A percentile compares a stretch with the other conserved stretches of the same genome.
Evolutionary conservation across 805 yeast genomes (phyloP).

Genomic region (Zygosaccharomyces lentus): DNA sequence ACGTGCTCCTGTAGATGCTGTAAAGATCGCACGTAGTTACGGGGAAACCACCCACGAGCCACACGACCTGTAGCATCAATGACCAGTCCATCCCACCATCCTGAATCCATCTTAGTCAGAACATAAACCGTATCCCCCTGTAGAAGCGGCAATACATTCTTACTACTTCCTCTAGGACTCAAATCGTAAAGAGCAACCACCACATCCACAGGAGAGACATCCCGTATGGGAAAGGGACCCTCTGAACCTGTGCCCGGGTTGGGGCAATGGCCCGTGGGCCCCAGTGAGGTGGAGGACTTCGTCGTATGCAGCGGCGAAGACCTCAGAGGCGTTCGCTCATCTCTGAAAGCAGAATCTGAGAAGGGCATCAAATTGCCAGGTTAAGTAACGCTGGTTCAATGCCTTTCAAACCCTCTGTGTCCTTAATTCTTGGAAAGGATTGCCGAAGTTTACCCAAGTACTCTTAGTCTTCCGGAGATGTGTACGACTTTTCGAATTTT

Average conservation of each 20-base stretch:
- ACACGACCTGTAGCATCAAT: constrained; percentile 37
- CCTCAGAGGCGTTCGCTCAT: constrained; percentile 5
- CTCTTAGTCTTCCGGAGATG: not conserved
- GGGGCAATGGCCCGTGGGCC: not conserved
- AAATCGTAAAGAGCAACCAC: constrained; percentile 23
- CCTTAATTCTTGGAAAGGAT: not conserved
- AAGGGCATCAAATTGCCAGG: constrained; percentile 2
- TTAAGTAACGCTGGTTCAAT: not conserved
- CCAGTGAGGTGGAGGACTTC: constrained; percentile 1
- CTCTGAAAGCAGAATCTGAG: constrained; percentile 3
- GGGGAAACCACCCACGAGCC: constrained; percentile 83
- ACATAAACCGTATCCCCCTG: constrained; percentile 73
- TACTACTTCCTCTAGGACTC: constrained; percentile 10
- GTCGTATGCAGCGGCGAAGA: constrained; percentile 2
- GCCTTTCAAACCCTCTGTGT: not conserved
- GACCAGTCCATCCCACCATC: constrained; percentile 87
- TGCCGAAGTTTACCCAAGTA: not conserved
- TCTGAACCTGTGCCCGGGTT: not conserved
- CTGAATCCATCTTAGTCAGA: constrained; percentile 53
- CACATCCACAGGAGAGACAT: constrained; percentile 17
- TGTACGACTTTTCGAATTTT: constrained; percentile 1
- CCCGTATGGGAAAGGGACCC: constrained; percentile 6
- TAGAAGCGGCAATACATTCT: constrained; percentile 19
- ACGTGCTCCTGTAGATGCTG: constrained; percentile 8
- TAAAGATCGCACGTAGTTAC: constrained; percentile 40